These are phyloP conservation scores for Jackrogersella multiformis DNA, from an alignment of 495 filamentous ascomycete species.

Conservation along the genomic window DNA sequence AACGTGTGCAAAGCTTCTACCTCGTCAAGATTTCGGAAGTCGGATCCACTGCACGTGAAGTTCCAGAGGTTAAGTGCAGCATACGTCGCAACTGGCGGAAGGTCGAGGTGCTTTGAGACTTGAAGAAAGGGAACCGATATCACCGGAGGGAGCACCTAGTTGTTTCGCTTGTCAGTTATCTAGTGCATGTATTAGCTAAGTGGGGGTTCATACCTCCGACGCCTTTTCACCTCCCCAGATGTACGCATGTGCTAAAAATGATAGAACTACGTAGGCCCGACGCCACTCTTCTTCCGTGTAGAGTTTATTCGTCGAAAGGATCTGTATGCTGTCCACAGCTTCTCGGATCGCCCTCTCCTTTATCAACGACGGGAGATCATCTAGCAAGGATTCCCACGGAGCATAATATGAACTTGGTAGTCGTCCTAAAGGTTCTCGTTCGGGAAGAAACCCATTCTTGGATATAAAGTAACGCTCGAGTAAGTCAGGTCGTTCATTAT, in stretches of 20 bases:
- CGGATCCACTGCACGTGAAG: constrained; percentile 73
- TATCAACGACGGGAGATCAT: constrained; percentile 82
- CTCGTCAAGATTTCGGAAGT: constrained; percentile 74
- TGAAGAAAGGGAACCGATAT: constrained; percentile 82
- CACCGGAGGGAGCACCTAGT: constrained; percentile 70
- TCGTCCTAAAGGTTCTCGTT: constrained; percentile 73
- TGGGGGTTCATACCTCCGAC: constrained; percentile 41
- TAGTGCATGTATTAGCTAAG: background rate
- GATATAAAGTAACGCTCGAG: constrained; percentile 41
- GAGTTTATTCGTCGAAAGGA: constrained; percentile 79
- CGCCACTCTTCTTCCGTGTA: constrained; percentile 85
- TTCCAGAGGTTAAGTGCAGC: constrained; percentile 92
- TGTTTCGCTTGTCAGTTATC: constrained; percentile 3
- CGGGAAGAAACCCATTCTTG: constrained; percentile 81
- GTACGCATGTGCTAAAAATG: constrained; percentile 88
- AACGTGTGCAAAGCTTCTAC: constrained; percentile 83
- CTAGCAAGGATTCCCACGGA: constrained; percentile 83
- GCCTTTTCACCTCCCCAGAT: constrained; percentile 68
- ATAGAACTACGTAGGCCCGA: constrained; percentile 83
- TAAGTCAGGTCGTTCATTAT: background rate
- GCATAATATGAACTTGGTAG: constrained; percentile 88
- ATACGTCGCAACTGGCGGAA: constrained; percentile 92
- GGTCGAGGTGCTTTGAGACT: constrained; percentile 77
- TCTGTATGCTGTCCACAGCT: constrained; percentile 75
- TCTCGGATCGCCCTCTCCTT: constrained; percentile 77